phyloP scores from a whole-genome alignment of 805 yeast genomes.

The Tetrapisispora nanseiensis region DNA sequence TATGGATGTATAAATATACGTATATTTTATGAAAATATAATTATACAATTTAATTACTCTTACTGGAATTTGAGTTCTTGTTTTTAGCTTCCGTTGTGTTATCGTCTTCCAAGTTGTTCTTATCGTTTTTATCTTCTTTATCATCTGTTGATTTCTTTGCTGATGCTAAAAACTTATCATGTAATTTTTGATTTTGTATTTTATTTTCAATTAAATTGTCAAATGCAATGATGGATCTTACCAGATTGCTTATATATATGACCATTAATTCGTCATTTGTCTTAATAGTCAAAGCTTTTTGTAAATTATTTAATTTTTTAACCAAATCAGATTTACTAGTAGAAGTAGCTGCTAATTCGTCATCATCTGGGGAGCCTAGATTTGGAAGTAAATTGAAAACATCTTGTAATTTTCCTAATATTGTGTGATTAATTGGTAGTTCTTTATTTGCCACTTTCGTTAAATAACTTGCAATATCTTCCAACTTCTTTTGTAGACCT shows the following conservation, averaged over 20 bases:
- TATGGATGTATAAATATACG: too few species aligned
- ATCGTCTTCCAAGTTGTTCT: not conserved
- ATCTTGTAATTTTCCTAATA: slow-evolving; percentile 87
- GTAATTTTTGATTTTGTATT: slow-evolving; percentile 60
- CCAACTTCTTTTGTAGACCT: slow-evolving; percentile 71
- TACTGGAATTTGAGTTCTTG: not conserved
- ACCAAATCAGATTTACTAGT: slow-evolving; percentile 22
- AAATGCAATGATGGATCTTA: slow-evolving; percentile 90
- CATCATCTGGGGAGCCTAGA: slow-evolving; percentile 36
- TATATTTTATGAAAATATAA: too few species aligned
- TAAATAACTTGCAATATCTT: slow-evolving; percentile 69
- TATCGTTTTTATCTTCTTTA: slow-evolving; percentile 20
- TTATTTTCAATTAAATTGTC: slow-evolving; percentile 95
- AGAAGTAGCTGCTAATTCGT: slow-evolving; percentile 15
- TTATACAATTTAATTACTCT: too few species aligned
- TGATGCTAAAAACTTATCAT: slow-evolving; percentile 30
- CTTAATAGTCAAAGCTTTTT: slow-evolving; percentile 78
- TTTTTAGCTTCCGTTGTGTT: not conserved
- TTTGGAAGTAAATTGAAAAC: slow-evolving; percentile 90
- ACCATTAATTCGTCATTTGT: slow-evolving; percentile 96
- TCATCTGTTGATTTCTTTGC: slow-evolving; percentile 26
- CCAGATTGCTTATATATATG: slow-evolving; percentile 79
- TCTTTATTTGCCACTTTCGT: slow-evolving; percentile 59
- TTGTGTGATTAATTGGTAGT: slow-evolving; percentile 81
- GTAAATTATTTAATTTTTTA: slow-evolving; percentile 40